Evolutionary conservation across 768 basidiomycete species (phyloP).

Genomic region (Mycena rebaudengoi): DNA sequence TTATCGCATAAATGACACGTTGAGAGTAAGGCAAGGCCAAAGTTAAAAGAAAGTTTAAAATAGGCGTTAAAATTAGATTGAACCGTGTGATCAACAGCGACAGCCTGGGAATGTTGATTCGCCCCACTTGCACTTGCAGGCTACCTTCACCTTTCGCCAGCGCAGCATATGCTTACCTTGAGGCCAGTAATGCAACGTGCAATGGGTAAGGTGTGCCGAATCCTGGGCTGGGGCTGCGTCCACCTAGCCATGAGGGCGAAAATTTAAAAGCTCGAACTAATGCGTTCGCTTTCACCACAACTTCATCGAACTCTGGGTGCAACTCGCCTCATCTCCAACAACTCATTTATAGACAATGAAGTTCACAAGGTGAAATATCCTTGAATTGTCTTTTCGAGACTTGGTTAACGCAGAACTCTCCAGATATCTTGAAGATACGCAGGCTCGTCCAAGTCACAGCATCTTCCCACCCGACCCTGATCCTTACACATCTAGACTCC

Average conservation of each 20-base stretch:
- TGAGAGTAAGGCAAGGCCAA: neutral
- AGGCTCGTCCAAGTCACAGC: conserved; percentile 54
- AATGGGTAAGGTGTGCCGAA: conserved; percentile 2
- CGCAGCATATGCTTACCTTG: conserved; percentile 1
- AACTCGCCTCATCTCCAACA: too few relatives aligned
- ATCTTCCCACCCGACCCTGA: neutral
- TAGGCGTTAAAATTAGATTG: too few relatives aligned
- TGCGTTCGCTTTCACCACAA: too few relatives aligned
- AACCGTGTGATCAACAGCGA: conserved; percentile 5
- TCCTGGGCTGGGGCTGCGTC: too few relatives aligned
- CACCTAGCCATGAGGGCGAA: neutral
- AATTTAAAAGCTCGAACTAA: too few relatives aligned
- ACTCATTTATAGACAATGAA: conserved; percentile 66
- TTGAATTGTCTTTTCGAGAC: neutral
- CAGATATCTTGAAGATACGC: conserved; percentile 77
- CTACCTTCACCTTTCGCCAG: too few relatives aligned
- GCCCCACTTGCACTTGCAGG: neutral
- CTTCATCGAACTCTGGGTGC: too few relatives aligned
- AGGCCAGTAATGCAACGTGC: conserved; percentile 19
- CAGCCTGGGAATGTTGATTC: neutral
- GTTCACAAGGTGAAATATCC: conserved; percentile 59
- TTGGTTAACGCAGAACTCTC: neutral
- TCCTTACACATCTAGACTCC: neutral
- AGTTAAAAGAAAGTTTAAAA: neutral
- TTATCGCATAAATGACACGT: too few relatives aligned